Conservation (phyloP, 306 rosid genomes). For the Nissolia schottii region DNA sequence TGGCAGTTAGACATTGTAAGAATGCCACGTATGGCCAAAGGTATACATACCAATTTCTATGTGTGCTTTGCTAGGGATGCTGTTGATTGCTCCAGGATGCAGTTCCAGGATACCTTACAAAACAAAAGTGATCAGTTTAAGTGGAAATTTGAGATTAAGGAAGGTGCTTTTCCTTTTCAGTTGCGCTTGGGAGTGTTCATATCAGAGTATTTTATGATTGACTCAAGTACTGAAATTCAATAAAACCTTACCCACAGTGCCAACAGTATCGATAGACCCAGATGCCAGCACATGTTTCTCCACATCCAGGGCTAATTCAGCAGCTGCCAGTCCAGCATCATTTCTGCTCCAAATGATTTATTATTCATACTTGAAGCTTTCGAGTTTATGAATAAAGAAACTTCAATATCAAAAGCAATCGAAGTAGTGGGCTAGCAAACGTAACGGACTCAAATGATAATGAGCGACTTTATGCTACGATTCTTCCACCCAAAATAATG, state of each 20-base stretch:
- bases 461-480: background rate
- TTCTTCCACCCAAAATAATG: background rate
- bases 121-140: conserved; percentile 15
- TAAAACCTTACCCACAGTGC: conserved; percentile 74
- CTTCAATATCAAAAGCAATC: conserved; percentile 10
- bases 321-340: conserved; percentile 95
- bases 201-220: background rate
- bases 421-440: background rate
- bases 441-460: background rate
- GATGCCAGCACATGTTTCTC: conserved; percentile 85
- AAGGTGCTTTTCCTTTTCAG: background rate
- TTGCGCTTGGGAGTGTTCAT: background rate
- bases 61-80: conserved; percentile 92
- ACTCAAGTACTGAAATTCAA: background rate
- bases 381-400: background rate
- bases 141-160: background rate
- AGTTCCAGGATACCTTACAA: conserved; percentile 75
- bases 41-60: conserved; percentile 74
- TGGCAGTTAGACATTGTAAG: background rate
- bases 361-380: conserved; percentile 6
- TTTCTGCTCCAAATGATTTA: conserved; percentile 53
- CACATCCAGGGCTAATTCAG: conserved; percentile 84
- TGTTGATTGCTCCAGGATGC: conserved; percentile 96
- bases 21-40: background rate
- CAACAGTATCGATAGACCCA: conserved; percentile 91